Conservation (phyloP, 352 stramenopile genomes). For the Blastocystis sp. region DNA sequence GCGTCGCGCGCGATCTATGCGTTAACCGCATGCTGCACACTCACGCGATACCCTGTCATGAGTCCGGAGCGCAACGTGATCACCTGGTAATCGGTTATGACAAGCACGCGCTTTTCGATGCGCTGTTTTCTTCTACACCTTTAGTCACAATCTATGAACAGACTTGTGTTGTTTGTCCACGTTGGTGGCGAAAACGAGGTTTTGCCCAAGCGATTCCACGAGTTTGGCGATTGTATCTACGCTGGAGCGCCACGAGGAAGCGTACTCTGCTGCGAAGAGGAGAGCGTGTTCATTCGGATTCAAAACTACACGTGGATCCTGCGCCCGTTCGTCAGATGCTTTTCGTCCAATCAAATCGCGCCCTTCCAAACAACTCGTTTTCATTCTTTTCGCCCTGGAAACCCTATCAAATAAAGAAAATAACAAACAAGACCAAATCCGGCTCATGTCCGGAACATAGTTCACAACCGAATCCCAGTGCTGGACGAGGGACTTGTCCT, state of each 20-base stretch:
- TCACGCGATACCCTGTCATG: conserved; percentile 28
- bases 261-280: conserved; percentile 21
- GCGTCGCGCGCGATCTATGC: conserved; percentile 1
- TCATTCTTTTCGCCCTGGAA: background rate
- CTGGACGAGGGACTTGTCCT: conserved; percentile 51
- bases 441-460: conserved; percentile 58
- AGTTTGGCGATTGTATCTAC: conserved; percentile 30
- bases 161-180: conserved; percentile 53
- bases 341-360: conserved; percentile 22
- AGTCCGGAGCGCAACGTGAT: conserved; percentile 39
- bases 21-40: background rate
- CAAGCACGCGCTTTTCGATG: conserved; percentile 53
- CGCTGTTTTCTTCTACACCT: conserved; percentile 20
- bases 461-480: conserved; percentile 63
- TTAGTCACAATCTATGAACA: background rate
- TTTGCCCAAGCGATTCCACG: conserved; percentile 40
- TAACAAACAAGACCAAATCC: background rate
- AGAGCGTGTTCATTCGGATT: conserved; percentile 7
- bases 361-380: background rate
- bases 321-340: background rate
- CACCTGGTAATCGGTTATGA: conserved; percentile 36
- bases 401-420: conserved; percentile 19
- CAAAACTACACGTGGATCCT: background rate
- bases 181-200: conserved; percentile 17
- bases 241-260: background rate